Evolutionary conservation across 2,329 filamentous ascomycete species (phyloP).

Genomic region (Gaeumannomyces sp.): DNA sequence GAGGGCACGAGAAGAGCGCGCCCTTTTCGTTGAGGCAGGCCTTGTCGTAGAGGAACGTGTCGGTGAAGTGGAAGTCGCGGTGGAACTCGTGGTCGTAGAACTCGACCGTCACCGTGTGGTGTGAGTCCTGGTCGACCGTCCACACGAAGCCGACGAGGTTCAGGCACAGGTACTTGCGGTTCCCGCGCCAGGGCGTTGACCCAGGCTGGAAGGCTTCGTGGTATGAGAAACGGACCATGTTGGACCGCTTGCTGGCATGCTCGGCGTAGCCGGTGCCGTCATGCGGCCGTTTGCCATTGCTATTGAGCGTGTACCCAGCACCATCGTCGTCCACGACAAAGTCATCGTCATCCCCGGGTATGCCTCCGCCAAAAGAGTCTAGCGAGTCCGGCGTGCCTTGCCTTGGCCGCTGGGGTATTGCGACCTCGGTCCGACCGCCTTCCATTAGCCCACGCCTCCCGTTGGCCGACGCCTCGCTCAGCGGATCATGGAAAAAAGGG

Average conservation of each 20-base stretch:
- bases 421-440: conserved; percentile 37
- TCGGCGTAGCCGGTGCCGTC: conserved; percentile 45
- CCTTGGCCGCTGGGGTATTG: conserved; percentile 29
- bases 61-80: conserved; percentile 94
- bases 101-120: conserved; percentile 91
- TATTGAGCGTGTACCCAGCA: conserved; percentile 70
- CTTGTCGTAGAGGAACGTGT: conserved; percentile 93
- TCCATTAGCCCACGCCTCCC: conserved; percentile 31
- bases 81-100: conserved; percentile 94
- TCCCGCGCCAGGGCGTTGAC: conserved; percentile 91
- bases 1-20: conserved; percentile 75
- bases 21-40: conserved; percentile 85
- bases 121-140: conserved; percentile 92
- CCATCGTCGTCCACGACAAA: conserved; percentile 96
- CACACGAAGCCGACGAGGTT: conserved; percentile 93
- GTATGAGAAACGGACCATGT: conserved; percentile 53
- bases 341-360: conserved; percentile 56
- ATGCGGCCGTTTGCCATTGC: conserved; percentile 43
- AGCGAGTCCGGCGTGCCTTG: conserved; percentile 67
- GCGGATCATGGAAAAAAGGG: conserved; percentile 78
- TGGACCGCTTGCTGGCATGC: conserved; percentile 42
- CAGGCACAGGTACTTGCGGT: conserved; percentile 85
- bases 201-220: conserved; percentile 90
- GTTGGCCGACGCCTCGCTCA: conserved; percentile 64
- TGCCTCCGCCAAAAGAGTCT: conserved; percentile 66